Evolutionary conservation across 768 basidiomycete species (phyloP), one percentile per base, ranked within the genome.

Genomic region (Melanogaster broomeanus): DNA sequence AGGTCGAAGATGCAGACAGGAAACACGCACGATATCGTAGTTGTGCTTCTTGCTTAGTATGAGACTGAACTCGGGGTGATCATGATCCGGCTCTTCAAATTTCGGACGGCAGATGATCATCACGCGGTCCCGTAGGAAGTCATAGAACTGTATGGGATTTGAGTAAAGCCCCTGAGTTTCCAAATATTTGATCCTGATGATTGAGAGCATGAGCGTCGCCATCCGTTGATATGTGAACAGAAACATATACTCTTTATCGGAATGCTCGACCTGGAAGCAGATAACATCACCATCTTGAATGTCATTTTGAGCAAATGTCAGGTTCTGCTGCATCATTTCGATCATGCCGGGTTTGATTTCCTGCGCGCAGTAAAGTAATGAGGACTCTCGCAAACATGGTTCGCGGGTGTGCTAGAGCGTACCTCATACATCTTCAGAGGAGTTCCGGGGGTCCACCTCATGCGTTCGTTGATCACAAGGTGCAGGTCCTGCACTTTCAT

Each of bases 301-400:
- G 73, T 99, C 97, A 65, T 93, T 97, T 69, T 98, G 93, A 45
- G 89, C 83, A 72, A 98, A 98, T 1, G 97, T 95, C 50, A 85
- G 72, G 72, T 98, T 98, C 31, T 81, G 83, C 74, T 98, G 98
- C 96, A 99, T 97, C 42, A 84, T 77, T 73, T 98, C 97, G 62
- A 99, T 98, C 97, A 98, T 98, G 53, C 93, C 93, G 5, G 97
- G 97, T 80, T 99, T 99, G 72, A 99, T 99, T 87, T 99, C 97
- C 90, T 95, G 52, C 6, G n/a, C 13, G 15, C 28, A 28, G 3
- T 27, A 22, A 24, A 28, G 13, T 6, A 49, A 18, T 49, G 10
- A 45, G 34, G 41, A 39, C 16, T 11, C 28, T 16, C 21, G 21
- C 28, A 22, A 22, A 44, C 11, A 28, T 22, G 5, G 40, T 12